These are phyloP conservation scores for Leptographium galeiforme DNA, from an alignment of 2,329 filamentous ascomycete species.

Conservation along the genomic window DNA sequence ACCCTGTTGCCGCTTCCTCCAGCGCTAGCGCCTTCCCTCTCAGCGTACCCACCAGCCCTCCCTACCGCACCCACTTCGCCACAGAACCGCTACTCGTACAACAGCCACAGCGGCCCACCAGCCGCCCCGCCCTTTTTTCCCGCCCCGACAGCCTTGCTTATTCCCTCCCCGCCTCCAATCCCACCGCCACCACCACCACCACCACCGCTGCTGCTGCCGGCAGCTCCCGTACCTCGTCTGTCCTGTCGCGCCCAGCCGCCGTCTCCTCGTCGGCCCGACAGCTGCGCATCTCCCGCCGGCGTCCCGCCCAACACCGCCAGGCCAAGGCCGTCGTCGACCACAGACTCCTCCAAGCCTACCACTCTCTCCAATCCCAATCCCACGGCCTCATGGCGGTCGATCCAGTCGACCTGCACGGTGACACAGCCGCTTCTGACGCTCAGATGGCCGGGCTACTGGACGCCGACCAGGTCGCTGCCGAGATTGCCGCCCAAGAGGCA, in stretches of 20 bases:
- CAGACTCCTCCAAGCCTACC: neutral
- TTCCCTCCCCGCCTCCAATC: neutral
- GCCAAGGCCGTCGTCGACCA: neutral
- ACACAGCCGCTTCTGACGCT: neutral
- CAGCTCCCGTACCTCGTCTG: neutral
- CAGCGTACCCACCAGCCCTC: neutral
- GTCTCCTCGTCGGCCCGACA: neutral
- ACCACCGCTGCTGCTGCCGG: neutral
- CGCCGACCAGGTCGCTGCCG: conserved; percentile 18
- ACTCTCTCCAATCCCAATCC: neutral
- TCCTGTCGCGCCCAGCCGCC: neutral
- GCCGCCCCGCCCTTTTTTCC: neutral
- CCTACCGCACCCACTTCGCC: neutral
- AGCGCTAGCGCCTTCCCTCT: neutral
- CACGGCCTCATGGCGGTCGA: neutral
- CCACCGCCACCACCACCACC: neutral
- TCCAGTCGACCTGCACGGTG: neutral
- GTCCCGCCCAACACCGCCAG: neutral
- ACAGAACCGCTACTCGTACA: neutral
- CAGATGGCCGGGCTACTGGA: neutral
- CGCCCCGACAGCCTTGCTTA: neutral
- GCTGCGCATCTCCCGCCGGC: neutral
- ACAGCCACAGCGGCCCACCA: neutral
- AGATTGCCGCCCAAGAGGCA: conserved; percentile 45
- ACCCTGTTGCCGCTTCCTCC: neutral